Conservation (phyloP, 345 rosid genomes). For the Heritiera littoralis region DNA sequence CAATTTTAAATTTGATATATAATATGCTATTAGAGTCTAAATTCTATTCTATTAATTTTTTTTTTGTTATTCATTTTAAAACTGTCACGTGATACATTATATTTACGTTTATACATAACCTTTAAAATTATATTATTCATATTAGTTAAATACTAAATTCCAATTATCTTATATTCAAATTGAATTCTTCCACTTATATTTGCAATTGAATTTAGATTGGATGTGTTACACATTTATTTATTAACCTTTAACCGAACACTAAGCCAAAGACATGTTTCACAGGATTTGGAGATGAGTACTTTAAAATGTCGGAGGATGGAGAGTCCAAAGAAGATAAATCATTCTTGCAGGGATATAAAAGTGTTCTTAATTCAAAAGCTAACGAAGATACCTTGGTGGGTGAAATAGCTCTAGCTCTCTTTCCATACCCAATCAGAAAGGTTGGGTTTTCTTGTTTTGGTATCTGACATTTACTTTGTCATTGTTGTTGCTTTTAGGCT, state of each 20-base stretch:
- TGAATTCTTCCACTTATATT: too few relatives aligned
- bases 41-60: too few relatives aligned
- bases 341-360: conserved; percentile 49
- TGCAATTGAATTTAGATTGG: too few relatives aligned
- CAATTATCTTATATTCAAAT: too few relatives aligned
- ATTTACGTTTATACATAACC: too few relatives aligned
- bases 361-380: conserved; percentile 62
- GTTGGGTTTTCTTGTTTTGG: neutral
- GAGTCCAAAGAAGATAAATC: conserved; percentile 34
- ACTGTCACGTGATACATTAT: too few relatives aligned
- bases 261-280: conserved; percentile 12
- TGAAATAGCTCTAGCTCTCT: neutral
- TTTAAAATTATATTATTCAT: too few relatives aligned
- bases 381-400: conserved; percentile 76
- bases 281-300: conserved; percentile 68
- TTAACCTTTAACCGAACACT: neutral
- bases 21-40: too few relatives aligned
- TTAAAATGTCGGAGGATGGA: conserved; percentile 28
- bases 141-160: too few relatives aligned
- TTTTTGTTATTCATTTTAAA: too few relatives aligned
- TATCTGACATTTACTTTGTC: neutral
- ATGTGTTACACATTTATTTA: neutral
- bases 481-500: conserved; percentile 40
- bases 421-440: neutral
- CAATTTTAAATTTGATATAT: too few relatives aligned